These are phyloP conservation scores for Beauveria brongniartii DNA, from an alignment of 2,329 filamentous ascomycete species.

Conservation along the genomic window DNA sequence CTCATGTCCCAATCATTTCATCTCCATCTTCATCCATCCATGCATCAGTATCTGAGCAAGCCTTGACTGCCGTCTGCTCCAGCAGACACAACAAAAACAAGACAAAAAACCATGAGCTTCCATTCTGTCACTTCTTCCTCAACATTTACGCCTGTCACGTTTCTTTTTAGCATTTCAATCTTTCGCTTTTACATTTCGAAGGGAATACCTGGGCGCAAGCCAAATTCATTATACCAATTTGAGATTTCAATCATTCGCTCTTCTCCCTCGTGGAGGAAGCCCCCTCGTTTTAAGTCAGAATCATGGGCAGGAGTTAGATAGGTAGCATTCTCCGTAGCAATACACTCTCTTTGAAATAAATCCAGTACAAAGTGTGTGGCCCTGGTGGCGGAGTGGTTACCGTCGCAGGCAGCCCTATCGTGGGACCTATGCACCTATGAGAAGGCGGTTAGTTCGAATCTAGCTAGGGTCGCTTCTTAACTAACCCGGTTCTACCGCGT, in stretches of 20 bases:
- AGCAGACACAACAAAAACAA: neutral
- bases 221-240: constrained; percentile 9
- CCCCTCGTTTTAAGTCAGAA: neutral
- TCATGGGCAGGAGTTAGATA: constrained; percentile 2
- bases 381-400: too few relatives aligned
- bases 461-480: too few relatives aligned
- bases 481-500: too few relatives aligned
- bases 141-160: neutral
- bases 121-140: constrained; percentile 9
- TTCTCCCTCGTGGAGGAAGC: neutral
- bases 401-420: too few relatives aligned
- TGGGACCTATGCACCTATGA: too few relatives aligned
- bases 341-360: neutral
- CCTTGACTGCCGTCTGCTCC: neutral
- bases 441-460: too few relatives aligned
- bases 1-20: neutral
- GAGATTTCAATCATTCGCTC: constrained; percentile 6
- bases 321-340: constrained; percentile 3
- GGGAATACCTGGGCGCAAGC: constrained; percentile 3
- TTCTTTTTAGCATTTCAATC: constrained; percentile 4
- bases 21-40: neutral
- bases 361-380: too few relatives aligned
- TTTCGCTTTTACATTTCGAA: neutral
- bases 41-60: neutral
- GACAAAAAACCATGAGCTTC: constrained; percentile 11